Base-by-base conservation (phyloP, 805 yeast genomes). In the Candida krabiensis region DNA sequence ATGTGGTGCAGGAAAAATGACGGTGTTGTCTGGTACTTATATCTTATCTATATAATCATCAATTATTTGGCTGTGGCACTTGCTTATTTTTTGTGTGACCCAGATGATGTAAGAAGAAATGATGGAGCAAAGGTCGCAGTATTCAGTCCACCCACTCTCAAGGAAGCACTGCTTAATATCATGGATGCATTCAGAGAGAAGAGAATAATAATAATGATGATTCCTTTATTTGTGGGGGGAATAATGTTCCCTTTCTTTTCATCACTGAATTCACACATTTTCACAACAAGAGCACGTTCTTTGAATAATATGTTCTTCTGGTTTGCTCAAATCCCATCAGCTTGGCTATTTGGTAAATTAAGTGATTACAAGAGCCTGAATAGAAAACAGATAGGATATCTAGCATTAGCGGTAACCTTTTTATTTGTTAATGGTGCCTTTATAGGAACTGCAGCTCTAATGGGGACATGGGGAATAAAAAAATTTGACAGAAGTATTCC, bases 281-380 rank as follows among this genome's bases (percentile, higher is more conserved):
- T 38, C 35, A 28, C 44, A 7, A 22, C 40, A 9, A 38, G 51
- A 37, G 37, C 51, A 2, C 38, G 47, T 28, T 41, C 51, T 18
- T 44, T 47, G 18, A 37, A 38, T 23, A 44, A 47, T 19, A 34
- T 44, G 43, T 16, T 38, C 23, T 47, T 44, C 29, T 47, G 51
- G 51, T 21, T 44, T 5, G 30, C 47, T 9, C 51, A 47, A 33
- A 23, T 44, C 14, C 35, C 44, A 14, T 46, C 44, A 7, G 40
- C 45, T 12, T 47, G 40, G 27, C 31, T 42, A 6, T 26, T 44
- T 16, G 33, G 43, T 7, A 17, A 25, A 2, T 22, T 47, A 3
- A 25, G 41, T 12, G 51, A 47, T 37, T 31, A 28, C 22, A 27
- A 28, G 12, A 16, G 19, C 12, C 38, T 25, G n/a, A 19, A 26